Conservation (phyloP, 1,284 basidiomycete genomes). For the Rugosomyces carneus region DNA sequence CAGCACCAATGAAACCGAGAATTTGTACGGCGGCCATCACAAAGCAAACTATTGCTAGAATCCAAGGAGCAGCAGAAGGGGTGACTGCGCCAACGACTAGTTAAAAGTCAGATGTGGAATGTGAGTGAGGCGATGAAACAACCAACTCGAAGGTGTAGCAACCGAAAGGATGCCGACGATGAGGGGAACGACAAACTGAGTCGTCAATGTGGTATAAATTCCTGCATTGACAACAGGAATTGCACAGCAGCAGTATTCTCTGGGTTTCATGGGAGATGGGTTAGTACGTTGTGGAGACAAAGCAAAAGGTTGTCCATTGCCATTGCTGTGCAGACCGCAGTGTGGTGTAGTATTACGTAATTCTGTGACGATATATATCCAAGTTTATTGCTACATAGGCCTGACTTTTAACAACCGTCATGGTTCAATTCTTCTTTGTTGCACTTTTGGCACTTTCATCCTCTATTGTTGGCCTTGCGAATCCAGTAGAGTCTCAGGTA, state of each 20-base stretch:
- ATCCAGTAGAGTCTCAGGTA: constrained; percentile 33
- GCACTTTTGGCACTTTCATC: constrained; percentile 28
- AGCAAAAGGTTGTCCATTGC: constrained; percentile 1
- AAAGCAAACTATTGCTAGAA: constrained; percentile 75
- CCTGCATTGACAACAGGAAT: constrained; percentile 84
- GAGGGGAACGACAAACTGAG: constrained; percentile 68
- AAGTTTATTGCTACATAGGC: background rate
- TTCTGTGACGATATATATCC: constrained; percentile 4
- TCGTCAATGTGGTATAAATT: constrained; percentile 73
- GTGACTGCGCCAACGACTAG: constrained; percentile 82
- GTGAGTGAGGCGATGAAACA: background rate
- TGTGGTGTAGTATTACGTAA: constrained; percentile 19
- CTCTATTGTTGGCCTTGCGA: constrained; percentile 28
- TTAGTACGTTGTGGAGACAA: constrained; percentile 4
- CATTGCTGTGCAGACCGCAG: constrained; percentile 5
- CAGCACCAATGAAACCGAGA: constrained; percentile 79
- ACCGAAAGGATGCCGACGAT: constrained; percentile 74
- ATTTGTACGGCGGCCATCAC: constrained; percentile 67
- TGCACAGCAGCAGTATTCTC: constrained; percentile 79
- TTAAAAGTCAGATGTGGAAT: constrained; percentile 11
- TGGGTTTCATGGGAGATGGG: constrained; percentile 43
- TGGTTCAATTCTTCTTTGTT: constrained; percentile 33
- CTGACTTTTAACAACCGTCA: constrained; percentile 1
- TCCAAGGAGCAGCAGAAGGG: constrained; percentile 65
- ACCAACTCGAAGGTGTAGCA: constrained; percentile 72